phyloP scores from a whole-genome alignment of 140 eudicot genomes.

The Cichorium intybus region DNA sequence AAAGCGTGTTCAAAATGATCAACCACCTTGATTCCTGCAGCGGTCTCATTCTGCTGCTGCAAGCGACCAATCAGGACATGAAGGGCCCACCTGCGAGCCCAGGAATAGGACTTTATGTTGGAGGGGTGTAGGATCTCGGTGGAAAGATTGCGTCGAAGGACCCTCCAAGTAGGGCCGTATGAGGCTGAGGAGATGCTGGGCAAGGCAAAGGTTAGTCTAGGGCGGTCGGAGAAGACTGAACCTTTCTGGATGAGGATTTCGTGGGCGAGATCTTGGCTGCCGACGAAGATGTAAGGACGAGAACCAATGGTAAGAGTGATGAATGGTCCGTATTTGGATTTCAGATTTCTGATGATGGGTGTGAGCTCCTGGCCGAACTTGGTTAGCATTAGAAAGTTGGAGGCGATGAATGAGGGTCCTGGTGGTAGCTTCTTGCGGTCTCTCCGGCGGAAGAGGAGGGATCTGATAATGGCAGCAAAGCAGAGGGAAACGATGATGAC shows the following conservation, averaged over 20 bases:
- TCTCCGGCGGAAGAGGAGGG: neutral
- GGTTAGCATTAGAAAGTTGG: conserved; percentile 10
- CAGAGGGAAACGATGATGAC: neutral
- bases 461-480: conserved; percentile 2
- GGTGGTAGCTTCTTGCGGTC: conserved; percentile 36
- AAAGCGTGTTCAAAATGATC: conserved; percentile 57
- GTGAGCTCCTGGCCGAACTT: conserved; percentile 18
- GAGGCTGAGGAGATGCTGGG: conserved; percentile 37
- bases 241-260: conserved; percentile 35
- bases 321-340: conserved; percentile 32
- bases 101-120: conserved; percentile 36
- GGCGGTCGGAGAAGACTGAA: conserved; percentile 48
- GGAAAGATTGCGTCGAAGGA: conserved; percentile 37
- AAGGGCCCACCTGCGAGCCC: conserved; percentile 57
- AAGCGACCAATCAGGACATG: conserved; percentile 16
- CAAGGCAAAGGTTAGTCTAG: conserved; percentile 20
- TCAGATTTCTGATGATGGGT: conserved; percentile 17
- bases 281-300: conserved; percentile 24
- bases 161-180: conserved; percentile 26
- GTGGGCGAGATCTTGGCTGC: conserved; percentile 28
- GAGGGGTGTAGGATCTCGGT: conserved; percentile 48
- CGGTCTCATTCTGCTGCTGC: neutral
- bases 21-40: conserved; percentile 21
- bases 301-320: conserved; percentile 29
- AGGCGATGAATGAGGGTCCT: conserved; percentile 33